These are phyloP conservation scores for Corynascus novoguineensis DNA, from an alignment of 495 filamentous ascomycete species.

Conservation along the genomic window DNA sequence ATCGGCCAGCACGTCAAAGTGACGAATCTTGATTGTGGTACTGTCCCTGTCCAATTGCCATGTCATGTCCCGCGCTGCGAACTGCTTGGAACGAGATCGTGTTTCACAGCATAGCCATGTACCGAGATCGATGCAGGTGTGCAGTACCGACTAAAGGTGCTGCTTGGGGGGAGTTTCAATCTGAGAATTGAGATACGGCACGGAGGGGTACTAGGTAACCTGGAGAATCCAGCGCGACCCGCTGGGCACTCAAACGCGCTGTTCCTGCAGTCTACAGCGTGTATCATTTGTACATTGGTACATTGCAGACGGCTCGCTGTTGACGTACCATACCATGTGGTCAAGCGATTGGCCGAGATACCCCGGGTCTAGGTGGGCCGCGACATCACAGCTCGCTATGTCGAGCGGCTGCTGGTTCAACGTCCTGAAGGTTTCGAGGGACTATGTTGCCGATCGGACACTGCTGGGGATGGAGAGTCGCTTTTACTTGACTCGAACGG, in stretches of 20 bases:
- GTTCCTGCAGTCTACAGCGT: neutral
- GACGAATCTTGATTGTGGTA: neutral
- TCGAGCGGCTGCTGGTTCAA: neutral
- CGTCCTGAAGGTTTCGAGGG: neutral
- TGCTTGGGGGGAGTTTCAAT: too few relatives aligned
- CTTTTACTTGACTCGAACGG: neutral
- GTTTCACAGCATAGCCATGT: slow-evolving; percentile 2
- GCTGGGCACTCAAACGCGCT: too few relatives aligned
- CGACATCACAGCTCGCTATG: neutral
- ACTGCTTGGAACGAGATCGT: neutral
- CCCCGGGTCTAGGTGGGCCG: slow-evolving; percentile 3
- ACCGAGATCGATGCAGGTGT: too few relatives aligned
- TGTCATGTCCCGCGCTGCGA: neutral
- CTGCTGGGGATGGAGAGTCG: neutral
- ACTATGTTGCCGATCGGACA: neutral
- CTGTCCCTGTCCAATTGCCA: too few relatives aligned
- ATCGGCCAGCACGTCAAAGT: neutral
- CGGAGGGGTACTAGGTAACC: too few relatives aligned
- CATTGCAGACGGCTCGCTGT: slow-evolving; percentile 5
- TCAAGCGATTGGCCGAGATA: slow-evolving; percentile 18
- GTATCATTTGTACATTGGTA: too few relatives aligned
- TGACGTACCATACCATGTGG: slow-evolving; percentile 15
- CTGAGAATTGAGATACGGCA: too few relatives aligned
- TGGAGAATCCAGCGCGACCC: too few relatives aligned
- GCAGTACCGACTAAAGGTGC: too few relatives aligned